phyloP scores from a whole-genome alignment of 2,329 filamentous ascomycete species.

The Ophiostoma piceae region DNA sequence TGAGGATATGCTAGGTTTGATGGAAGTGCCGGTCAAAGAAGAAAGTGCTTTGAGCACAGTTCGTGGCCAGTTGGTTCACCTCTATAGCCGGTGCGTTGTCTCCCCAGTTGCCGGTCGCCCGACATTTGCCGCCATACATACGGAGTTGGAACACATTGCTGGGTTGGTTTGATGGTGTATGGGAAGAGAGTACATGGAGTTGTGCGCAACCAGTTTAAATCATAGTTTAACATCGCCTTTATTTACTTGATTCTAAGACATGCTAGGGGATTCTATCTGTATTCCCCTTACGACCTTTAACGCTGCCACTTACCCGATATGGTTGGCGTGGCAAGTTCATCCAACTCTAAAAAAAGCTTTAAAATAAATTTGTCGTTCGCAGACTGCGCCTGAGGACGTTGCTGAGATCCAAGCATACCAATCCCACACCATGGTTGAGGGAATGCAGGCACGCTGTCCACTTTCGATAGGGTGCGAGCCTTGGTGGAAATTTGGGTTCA shows the following conservation, averaged over 20 bases:
- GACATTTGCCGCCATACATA: slow-evolving; percentile 33
- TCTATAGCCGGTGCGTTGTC: slow-evolving; percentile 33
- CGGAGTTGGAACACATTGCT: slow-evolving; percentile 24
- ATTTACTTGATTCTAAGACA: background rate
- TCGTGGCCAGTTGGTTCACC: slow-evolving; percentile 27
- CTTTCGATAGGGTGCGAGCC: background rate
- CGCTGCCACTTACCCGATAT: too few relatives aligned
- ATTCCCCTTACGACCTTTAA: too few relatives aligned
- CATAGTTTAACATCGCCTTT: background rate
- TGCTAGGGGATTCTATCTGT: background rate
- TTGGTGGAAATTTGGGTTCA: background rate
- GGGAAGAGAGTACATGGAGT: background rate
- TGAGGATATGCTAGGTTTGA: slow-evolving; percentile 41
- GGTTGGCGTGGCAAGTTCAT: too few relatives aligned
- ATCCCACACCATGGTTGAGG: background rate
- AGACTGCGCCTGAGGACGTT: background rate
- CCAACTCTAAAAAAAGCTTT: too few relatives aligned
- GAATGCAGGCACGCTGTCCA: background rate
- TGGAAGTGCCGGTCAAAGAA: slow-evolving; percentile 22
- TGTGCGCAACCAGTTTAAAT: background rate
- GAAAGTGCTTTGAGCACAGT: background rate
- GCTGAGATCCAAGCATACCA: background rate
- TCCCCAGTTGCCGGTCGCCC: slow-evolving; percentile 32
- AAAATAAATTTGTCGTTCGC: too few relatives aligned
- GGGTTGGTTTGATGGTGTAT: background rate